phyloP scores from a whole-genome alignment of 768 basidiomycete genomes.

The Suillus sp. region DNA sequence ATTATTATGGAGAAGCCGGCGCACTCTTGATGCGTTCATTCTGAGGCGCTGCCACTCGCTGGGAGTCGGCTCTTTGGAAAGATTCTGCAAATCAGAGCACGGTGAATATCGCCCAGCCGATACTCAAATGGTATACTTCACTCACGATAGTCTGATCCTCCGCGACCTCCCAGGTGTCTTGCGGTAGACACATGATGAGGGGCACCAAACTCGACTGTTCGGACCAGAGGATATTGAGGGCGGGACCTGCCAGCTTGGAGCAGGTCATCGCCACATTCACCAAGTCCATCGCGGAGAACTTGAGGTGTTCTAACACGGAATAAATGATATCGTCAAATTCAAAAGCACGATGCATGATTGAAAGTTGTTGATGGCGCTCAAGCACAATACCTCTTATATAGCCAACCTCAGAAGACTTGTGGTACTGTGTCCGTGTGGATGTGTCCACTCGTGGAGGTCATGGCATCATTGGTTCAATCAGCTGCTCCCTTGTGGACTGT shows the following conservation, averaged over 20 bases:
- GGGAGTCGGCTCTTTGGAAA: not conserved
- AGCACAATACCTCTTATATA: not conserved
- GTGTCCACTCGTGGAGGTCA: not conserved
- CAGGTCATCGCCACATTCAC: not conserved
- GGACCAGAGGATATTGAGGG: not conserved
- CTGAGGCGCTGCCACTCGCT: no score
- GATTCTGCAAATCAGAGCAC: not conserved
- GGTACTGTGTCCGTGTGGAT: not conserved
- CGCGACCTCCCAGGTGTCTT: no score
- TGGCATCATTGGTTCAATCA: not conserved
- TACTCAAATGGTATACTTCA: not conserved
- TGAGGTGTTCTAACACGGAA: not conserved
- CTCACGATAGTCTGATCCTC: no score
- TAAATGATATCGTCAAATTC: not conserved
- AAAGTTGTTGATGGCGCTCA: not conserved
- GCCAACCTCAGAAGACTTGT: not conserved
- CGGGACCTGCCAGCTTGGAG: not conserved
- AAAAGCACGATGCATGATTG: slow-evolving; percentile 1
- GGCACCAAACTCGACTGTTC: not conserved
- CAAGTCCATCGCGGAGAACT: not conserved
- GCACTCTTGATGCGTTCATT: no score
- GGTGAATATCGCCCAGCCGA: not conserved
- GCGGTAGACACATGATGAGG: no score
- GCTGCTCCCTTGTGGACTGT: not conserved
- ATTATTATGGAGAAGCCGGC: not conserved